These are phyloP conservation scores for Saitozyma sp. DNA, from an alignment of 768 basidiomycete species.

Conservation along the genomic window DNA sequence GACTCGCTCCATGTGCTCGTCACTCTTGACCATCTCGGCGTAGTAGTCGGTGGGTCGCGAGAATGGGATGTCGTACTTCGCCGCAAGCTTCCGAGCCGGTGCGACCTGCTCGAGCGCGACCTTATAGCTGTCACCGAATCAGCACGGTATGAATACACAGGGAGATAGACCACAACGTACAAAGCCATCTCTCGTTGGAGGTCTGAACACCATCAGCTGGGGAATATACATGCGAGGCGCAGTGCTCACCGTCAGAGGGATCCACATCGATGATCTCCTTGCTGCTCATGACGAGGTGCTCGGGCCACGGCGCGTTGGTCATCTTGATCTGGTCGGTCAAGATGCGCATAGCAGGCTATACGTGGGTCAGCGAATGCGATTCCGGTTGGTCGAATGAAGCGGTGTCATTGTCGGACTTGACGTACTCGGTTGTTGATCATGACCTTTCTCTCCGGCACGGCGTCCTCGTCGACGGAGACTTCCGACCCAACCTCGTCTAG, in stretches of 20 bases:
- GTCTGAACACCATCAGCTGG: slow-evolving; percentile 61
- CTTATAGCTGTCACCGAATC: slow-evolving; percentile 70
- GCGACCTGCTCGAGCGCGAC: slow-evolving; percentile 85
- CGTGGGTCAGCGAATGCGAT: not conserved
- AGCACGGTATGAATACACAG: slow-evolving; percentile 1
- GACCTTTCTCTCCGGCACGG: slow-evolving; percentile 75
- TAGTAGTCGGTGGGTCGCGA: slow-evolving; percentile 92
- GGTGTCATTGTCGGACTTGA: not conserved
- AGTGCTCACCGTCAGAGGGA: slow-evolving; percentile 36
- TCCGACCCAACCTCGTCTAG: slow-evolving; percentile 66
- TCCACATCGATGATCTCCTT: slow-evolving; percentile 39
- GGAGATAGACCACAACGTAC: slow-evolving; percentile 58
- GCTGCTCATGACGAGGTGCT: slow-evolving; percentile 43
- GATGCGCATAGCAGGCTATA: slow-evolving; percentile 42
- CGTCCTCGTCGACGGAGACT: slow-evolving; percentile 70
- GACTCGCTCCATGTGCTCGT: slow-evolving; percentile 96
- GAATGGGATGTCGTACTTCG: slow-evolving; percentile 73
- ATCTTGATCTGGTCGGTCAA: slow-evolving; percentile 41
- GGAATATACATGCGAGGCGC: not conserved
- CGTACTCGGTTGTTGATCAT: slow-evolving; percentile 77
- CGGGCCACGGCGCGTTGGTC: slow-evolving; percentile 39
- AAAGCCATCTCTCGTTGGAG: slow-evolving; percentile 93
- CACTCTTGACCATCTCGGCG: slow-evolving; percentile 97
- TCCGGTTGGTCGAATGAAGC: not conserved
- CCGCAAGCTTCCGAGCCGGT: slow-evolving; percentile 71